Evolutionary conservation across 768 basidiomycete genomes (phyloP), one percentile per base, ranked within the genome.

Genomic region (Boletus rubescentipes): DNA sequence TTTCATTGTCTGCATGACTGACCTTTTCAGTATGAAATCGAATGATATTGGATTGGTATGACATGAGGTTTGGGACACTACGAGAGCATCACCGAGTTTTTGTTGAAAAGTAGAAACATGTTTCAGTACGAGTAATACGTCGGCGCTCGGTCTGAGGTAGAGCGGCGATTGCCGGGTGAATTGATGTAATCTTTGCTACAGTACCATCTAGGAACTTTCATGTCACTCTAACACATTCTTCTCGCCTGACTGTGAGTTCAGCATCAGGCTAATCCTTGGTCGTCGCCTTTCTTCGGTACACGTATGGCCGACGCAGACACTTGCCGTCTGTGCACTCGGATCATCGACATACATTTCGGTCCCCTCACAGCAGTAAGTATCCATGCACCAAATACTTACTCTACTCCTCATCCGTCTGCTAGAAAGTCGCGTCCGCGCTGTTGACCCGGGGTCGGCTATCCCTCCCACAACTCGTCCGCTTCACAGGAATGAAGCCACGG

Each of bases 401-500:
- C n/a, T n/a, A 4, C 5, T 11, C 40, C 54, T 60, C 40, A 66
- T 43, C 20, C 10, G 20, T 36, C 35, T 31, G 14, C 12, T 58
- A 96, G 93, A 83, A 80, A 68, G 79, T 95, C 53, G 85, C 85
- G 20, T 85, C 82, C 21, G 77, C 79, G 18, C 76, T 96, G 18
- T 78, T 96, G n/a, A 84, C 81, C 41, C 81, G 89, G 31, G 93
- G 93, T n/a, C 83, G 93, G 40, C 74, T 96, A n/a, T 78, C 88
- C 10, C 71, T 92, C 21, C 54, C 76, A 9, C 85, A 89, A 60
- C 67, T 96, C 46, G 75, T 85, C 32, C 85, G 87, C 31, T 84
- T 84, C 64, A 83, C 92, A 2, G 76, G 74, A 29, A 70, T 92
- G 26, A 87, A 84, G 62, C 79, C 84, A 10, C 83, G 86, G 23